phyloP scores from a whole-genome alignment of 2,329 filamentous ascomycete genomes.

The Aspergillus intermedius region DNA sequence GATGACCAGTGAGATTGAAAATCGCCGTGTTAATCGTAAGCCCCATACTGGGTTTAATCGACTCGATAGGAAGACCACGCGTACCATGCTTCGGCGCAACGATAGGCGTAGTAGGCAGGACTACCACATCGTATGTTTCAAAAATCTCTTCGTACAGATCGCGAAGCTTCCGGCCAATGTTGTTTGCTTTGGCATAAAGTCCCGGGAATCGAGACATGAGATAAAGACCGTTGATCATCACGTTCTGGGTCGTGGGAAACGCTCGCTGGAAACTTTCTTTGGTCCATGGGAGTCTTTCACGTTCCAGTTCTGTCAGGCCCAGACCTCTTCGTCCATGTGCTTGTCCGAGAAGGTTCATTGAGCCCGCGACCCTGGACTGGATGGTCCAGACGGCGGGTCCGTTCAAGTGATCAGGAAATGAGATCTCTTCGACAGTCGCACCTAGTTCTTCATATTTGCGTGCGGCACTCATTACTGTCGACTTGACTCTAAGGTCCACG shows the following conservation, averaged over 20 bases:
- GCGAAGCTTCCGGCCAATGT: conserved; percentile 33
- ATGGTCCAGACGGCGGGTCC: conserved; percentile 46
- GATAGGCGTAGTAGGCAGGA: conserved; percentile 34
- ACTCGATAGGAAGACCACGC: conserved; percentile 18
- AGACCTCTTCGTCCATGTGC: conserved; percentile 45
- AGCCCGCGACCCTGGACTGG: conserved; percentile 34
- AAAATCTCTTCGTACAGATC: conserved; percentile 38
- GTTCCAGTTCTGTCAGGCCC: conserved; percentile 47
- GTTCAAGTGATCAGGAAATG: conserved; percentile 42
- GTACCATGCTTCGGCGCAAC: conserved; percentile 20
- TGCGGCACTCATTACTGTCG: conserved; percentile 39
- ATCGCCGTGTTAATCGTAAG: conserved; percentile 51
- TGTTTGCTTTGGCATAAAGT: conserved; percentile 37
- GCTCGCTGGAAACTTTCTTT: conserved; percentile 45
- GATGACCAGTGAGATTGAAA: conserved; percentile 54
- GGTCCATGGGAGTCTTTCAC: conserved; percentile 42
- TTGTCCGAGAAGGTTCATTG: conserved; percentile 38
- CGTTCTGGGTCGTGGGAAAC: conserved; percentile 40
- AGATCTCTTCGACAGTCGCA: conserved; percentile 46
- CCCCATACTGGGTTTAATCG: conserved; percentile 39
- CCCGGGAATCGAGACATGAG: conserved; percentile 33
- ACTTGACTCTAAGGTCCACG: conserved; percentile 36
- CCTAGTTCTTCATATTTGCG: conserved; percentile 41
- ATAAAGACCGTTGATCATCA: conserved; percentile 37
- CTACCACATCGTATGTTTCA: conserved; percentile 32